Conservation (phyloP, 1,284 basidiomycete genomes). For the Apiotrichum akiyoshidainum region DNA sequence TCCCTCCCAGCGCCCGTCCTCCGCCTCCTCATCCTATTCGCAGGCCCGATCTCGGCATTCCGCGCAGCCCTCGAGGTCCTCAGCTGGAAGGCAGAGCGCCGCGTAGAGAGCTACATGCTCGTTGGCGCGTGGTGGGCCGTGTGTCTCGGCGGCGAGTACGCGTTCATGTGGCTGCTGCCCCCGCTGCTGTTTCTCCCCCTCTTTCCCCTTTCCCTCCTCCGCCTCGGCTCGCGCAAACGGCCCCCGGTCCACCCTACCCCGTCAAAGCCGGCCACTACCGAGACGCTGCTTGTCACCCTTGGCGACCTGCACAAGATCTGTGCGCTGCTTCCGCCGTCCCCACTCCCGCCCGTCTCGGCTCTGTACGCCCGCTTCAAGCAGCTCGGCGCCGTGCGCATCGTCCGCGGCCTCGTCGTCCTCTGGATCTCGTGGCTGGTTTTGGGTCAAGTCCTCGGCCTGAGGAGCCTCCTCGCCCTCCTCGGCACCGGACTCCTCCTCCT, state of each 20-base stretch:
- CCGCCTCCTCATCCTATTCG: conserved; percentile 51
- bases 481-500: conserved; percentile 45
- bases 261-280: conserved; percentile 58
- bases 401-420: conserved; percentile 41
- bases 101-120: conserved; percentile 66
- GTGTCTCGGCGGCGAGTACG: conserved; percentile 62
- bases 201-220: conserved; percentile 42
- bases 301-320: conserved; percentile 49
- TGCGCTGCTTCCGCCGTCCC: conserved; percentile 42
- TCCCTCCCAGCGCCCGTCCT: conserved; percentile 48
- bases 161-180: conserved; percentile 55
- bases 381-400: conserved; percentile 34
- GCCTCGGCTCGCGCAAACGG: conserved; percentile 41
- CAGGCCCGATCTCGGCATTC: conserved; percentile 57
- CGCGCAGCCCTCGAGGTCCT: conserved; percentile 59
- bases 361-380: conserved; percentile 38
- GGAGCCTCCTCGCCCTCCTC: conserved; percentile 37
- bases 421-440: conserved; percentile 47
- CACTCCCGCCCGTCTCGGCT: conserved; percentile 23
- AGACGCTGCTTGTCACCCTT: conserved; percentile 55
- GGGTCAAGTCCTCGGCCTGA: conserved; percentile 34
- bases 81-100: conserved; percentile 60
- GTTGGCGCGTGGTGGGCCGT: conserved; percentile 71
- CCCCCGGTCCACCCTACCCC: conserved; percentile 11
- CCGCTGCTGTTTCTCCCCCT: conserved; percentile 39